phyloP scores from a whole-genome alignment of 768 basidiomycete genomes.

The Mycena sanguinolenta region DNA sequence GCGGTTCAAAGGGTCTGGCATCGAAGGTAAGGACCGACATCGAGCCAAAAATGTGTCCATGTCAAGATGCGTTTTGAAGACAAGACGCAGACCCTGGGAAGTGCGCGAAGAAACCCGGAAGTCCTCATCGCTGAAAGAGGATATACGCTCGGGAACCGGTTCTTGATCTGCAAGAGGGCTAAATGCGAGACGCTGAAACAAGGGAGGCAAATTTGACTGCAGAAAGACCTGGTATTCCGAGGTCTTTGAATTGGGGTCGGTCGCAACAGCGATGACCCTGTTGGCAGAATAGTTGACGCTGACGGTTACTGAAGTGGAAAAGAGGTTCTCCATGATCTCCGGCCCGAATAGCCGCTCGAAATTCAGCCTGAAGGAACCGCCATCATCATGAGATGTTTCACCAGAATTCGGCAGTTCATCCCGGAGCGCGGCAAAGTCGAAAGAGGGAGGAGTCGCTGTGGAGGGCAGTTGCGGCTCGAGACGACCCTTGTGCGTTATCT shows the following conservation, averaged over 20 bases:
- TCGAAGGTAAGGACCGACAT: conserved; percentile 36
- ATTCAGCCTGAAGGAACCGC: no score
- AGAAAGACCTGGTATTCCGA: conserved; percentile 44
- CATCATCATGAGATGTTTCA: no score
- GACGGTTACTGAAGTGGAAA: conserved; percentile 8
- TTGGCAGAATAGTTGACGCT: conserved; percentile 41
- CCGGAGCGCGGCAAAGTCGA: no score
- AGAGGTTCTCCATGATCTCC: not conserved
- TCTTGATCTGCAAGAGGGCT: conserved; percentile 27
- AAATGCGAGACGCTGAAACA: conserved; percentile 3
- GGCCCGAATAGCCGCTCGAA: no score
- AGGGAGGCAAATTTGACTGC: conserved; percentile 48
- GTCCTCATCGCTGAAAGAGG: conserved; percentile 43
- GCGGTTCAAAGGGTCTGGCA: conserved; percentile 24
- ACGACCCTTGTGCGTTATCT: conserved; percentile 35
- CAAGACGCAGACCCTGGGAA: conserved; percentile 46
- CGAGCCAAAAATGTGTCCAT: conserved; percentile 46
- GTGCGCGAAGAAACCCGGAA: conserved; percentile 42
- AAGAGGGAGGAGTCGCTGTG: not conserved
- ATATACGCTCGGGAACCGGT: conserved; percentile 29
- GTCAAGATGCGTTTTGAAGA: conserved; percentile 42
- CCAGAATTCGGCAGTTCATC: no score
- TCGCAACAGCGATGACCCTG: conserved; percentile 41
- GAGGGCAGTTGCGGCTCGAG: not conserved
- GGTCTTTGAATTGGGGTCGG: conserved; percentile 22